Conservation (phyloP, 1,284 basidiomycete genomes). For the Cryptococcus amylolentus region DNA sequence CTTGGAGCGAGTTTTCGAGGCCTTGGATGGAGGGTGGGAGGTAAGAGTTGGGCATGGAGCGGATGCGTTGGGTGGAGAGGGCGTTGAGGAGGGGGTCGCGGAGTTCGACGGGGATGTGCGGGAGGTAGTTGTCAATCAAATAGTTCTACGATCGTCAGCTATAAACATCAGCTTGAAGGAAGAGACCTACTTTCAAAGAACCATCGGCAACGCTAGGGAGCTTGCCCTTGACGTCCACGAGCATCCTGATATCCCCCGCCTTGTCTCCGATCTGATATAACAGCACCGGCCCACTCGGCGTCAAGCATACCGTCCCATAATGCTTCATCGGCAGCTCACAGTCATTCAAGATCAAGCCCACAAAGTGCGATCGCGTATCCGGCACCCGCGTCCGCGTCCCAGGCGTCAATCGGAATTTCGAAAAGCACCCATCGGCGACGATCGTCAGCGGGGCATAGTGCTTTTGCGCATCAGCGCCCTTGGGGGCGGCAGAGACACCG, state of each 20-base stretch:
- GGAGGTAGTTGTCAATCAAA: conserved; percentile 68
- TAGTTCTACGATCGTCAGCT: conserved; percentile 54
- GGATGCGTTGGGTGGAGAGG: conserved; percentile 66
- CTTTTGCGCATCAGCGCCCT: conserved; percentile 22
- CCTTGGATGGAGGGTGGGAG: conserved; percentile 83
- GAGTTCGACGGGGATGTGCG: conserved; percentile 70
- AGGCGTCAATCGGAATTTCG: conserved; percentile 62
- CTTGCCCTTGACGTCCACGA: conserved; percentile 85
- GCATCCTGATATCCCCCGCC: conserved; percentile 74
- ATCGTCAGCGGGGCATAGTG: conserved; percentile 73
- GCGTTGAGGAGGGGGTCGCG: conserved; percentile 63
- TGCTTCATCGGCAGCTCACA: conserved; percentile 72
- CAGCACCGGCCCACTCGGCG: conserved; percentile 73
- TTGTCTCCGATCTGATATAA: conserved; percentile 74
- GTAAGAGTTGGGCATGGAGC: conserved; percentile 95
- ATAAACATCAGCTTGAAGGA: neutral
- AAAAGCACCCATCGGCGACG: conserved; percentile 93
- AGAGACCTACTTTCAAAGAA: conserved; percentile 59
- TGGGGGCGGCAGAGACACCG: conserved; percentile 60
- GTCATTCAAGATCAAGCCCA: conserved; percentile 74
- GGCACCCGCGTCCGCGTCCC: conserved; percentile 50
- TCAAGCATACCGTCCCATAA: conserved; percentile 81
- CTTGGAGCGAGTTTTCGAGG: conserved; percentile 51
- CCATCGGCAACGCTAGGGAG: conserved; percentile 65
- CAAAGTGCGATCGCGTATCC: conserved; percentile 69